phyloP scores from a whole-genome alignment of 257 asterid genomes.

The Rehmannia glutinosa region DNA sequence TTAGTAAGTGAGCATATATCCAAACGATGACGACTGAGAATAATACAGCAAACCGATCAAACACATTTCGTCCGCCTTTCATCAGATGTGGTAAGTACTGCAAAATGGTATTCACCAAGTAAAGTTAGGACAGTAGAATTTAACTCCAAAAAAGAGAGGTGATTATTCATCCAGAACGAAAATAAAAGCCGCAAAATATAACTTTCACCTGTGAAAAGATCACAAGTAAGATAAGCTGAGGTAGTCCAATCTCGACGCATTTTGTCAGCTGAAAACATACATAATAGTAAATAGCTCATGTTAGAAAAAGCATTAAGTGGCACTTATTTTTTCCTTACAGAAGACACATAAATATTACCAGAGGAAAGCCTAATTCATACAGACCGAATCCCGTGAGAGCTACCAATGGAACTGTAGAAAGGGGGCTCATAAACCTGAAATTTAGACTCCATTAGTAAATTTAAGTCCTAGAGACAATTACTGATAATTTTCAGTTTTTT shows the following conservation, averaged over 20 bases:
- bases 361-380: constrained; percentile 86
- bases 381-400: constrained; percentile 92
- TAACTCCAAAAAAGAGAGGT: background rate
- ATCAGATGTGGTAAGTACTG: constrained; percentile 70
- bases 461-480: background rate
- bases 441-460: background rate
- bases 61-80: constrained; percentile 58
- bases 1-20: constrained; percentile 80
- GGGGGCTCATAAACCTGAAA: constrained; percentile 77
- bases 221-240: constrained; percentile 69
- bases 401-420: constrained; percentile 73
- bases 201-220: constrained; percentile 75
- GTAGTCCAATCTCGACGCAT: constrained; percentile 90
- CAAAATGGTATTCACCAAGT: constrained; percentile 12
- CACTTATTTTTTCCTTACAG: background rate
- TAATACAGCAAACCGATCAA: constrained; percentile 75
- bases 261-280: constrained; percentile 54
- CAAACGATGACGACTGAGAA: constrained; percentile 79
- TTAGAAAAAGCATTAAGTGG: too few species aligned
- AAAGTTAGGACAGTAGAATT: background rate
- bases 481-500: background rate
- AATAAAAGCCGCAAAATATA: too few species aligned
- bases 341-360: constrained; percentile 39
- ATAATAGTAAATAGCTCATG: constrained; percentile 2
- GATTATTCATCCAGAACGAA: too few species aligned